Conservation (phyloP, 192 early-diverging fungal species). For the Coemansia sp. region DNA sequence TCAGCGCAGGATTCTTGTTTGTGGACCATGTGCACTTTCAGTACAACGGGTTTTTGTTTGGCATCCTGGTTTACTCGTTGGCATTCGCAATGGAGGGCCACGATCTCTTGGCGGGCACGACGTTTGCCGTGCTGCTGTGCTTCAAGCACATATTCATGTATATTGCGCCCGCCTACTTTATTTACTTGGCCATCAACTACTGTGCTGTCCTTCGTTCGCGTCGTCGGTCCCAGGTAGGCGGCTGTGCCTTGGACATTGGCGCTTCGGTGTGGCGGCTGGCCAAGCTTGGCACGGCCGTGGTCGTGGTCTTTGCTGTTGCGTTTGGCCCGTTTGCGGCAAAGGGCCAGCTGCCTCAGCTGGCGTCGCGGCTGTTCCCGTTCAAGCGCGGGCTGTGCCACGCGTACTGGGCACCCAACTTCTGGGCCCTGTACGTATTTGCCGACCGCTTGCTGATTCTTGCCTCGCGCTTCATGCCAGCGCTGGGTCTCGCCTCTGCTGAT, state of each 20-base stretch:
- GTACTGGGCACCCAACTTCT: constrained; percentile 97
- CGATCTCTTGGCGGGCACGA: constrained; percentile 59
- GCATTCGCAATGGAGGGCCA: constrained; percentile 69
- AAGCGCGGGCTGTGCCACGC: constrained; percentile 96
- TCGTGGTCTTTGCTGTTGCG: constrained; percentile 75
- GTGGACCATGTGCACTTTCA: constrained; percentile 99
- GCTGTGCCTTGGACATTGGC: neutral
- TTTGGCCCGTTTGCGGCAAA: constrained; percentile 80
- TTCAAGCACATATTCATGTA: constrained; percentile 98
- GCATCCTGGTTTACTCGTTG: constrained; percentile 82
- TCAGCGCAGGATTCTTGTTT: constrained; percentile 77
- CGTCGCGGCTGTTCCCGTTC: constrained; percentile 90
- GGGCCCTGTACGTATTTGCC: constrained; percentile 86
- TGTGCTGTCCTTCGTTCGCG: constrained; percentile 58
- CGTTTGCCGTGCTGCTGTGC: constrained; percentile 90
- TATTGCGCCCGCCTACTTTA: constrained; percentile 91
- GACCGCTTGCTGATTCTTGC: constrained; percentile 69
- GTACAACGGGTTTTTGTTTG: constrained; percentile 94
- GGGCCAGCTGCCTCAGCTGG: constrained; percentile 77
- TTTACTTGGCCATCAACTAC: constrained; percentile 80
- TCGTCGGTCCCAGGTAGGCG: neutral
- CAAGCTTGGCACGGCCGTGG: constrained; percentile 66
- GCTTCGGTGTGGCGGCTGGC: constrained; percentile 57
- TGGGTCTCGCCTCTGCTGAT: neutral
- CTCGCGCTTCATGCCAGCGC: neutral